A percentile compares a stretch with the other conserved stretches of the same genome.
Conservation (phyloP, 768 basidiomycete genomes). For the Phallus indusiatus region DNA sequence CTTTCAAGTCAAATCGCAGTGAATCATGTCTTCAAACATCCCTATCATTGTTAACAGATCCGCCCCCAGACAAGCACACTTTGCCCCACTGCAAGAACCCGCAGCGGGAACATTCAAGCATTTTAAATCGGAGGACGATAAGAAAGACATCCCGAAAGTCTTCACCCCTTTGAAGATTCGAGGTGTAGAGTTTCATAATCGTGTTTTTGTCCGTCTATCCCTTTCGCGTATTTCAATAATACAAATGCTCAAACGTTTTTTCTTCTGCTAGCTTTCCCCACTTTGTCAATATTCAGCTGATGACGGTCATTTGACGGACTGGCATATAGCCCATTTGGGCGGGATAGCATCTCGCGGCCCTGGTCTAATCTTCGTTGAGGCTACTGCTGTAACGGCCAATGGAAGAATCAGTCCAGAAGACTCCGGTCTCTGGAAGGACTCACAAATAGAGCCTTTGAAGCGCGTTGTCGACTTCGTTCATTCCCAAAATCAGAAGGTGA, state of each 20-base stretch:
- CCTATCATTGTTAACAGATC: constrained; percentile 23
- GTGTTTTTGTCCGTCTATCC: constrained; percentile 30
- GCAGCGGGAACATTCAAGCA: constrained; percentile 35
- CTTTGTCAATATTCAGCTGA: constrained; percentile 53
- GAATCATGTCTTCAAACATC: neutral
- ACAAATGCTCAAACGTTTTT: neutral
- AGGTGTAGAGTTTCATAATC: constrained; percentile 43
- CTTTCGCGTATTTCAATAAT: neutral
- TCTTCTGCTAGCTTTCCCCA: constrained; percentile 33
- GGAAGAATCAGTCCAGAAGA: constrained; percentile 64
- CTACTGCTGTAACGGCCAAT: constrained; percentile 50
- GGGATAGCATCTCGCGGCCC: constrained; percentile 45
- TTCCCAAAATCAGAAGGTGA: constrained; percentile 23
- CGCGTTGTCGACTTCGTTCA: constrained; percentile 35
- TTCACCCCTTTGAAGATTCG: constrained; percentile 50
- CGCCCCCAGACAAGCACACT: constrained; percentile 35
- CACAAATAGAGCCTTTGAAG: constrained; percentile 30
- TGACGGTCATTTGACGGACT: constrained; percentile 41
- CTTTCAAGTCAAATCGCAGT: neutral
- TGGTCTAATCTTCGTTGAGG: constrained; percentile 55
- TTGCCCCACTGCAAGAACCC: constrained; percentile 36
- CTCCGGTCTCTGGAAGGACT: constrained; percentile 30
- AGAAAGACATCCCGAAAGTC: constrained; percentile 20
- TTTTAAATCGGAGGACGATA: constrained; percentile 28
- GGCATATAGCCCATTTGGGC: constrained; percentile 51